phyloP scores from a whole-genome alignment of 768 basidiomycete species.

The Kwoniella newhampshirensis region DNA sequence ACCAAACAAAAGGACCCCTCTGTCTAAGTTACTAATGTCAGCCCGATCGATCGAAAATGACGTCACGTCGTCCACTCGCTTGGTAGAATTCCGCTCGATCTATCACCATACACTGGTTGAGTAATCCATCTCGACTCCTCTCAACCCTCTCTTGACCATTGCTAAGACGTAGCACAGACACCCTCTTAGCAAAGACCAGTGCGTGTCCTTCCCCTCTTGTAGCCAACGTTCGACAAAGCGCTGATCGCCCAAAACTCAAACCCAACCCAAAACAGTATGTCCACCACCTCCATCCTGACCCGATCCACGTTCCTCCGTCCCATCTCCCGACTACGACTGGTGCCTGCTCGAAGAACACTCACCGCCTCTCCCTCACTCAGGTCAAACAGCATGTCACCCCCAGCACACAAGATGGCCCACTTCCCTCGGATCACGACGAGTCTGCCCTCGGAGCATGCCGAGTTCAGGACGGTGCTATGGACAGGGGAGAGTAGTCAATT shows the following conservation, averaged over 20 bases:
- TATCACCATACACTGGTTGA: too few species aligned
- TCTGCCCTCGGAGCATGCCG: conserved; percentile 45
- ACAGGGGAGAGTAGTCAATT: conserved; percentile 53
- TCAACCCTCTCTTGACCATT: too few species aligned
- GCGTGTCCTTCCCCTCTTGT: too few species aligned
- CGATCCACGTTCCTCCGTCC: neutral
- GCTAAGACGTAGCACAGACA: too few species aligned
- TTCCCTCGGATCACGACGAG: conserved; percentile 51
- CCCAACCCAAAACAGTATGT: conserved; percentile 19
- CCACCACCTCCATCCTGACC: neutral
- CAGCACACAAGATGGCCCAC: conserved; percentile 51
- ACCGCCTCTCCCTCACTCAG: neutral
- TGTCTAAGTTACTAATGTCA: too few species aligned
- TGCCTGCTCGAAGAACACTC: neutral
- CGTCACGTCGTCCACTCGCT: too few species aligned
- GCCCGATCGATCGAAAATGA: too few species aligned
- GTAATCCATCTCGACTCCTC: too few species aligned
- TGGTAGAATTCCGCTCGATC: too few species aligned
- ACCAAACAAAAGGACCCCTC: too few species aligned
- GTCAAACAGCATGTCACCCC: conserved; percentile 37
- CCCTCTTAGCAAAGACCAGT: too few species aligned
- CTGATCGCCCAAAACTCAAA: too few species aligned
- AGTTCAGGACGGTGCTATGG: conserved; percentile 54
- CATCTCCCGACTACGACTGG: neutral
- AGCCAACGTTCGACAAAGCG: neutral